A percentile compares a stretch with the other conserved stretches of the same genome.
These are phyloP conservation scores for Theobroma cacao DNA, from an alignment of 345 rosid species.

Conservation along the genomic window DNA sequence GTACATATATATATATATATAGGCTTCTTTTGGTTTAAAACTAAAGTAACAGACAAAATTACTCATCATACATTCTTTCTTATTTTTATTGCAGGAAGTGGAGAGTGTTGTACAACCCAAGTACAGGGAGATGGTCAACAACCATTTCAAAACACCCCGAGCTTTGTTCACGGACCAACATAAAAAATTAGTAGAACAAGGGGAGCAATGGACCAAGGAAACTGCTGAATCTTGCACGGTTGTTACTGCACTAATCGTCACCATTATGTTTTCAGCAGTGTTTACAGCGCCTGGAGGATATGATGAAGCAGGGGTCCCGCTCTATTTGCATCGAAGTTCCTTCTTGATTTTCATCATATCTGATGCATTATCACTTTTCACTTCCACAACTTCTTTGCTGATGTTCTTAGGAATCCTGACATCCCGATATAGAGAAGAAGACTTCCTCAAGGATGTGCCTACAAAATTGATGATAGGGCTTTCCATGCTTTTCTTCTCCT, in stretches of 20 bases:
- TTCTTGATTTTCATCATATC: conserved; percentile 41
- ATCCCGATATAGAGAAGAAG: conserved; percentile 53
- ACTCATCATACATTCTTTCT: background rate
- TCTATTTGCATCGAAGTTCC: background rate
- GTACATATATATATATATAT: background rate
- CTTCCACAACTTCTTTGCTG: conserved; percentile 45
- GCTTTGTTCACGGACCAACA: conserved; percentile 54
- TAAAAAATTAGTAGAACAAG: conserved; percentile 34
- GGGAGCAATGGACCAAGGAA: conserved; percentile 57
- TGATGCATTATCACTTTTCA: conserved; percentile 49
- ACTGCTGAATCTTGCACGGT: conserved; percentile 53
- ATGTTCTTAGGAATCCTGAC: conserved; percentile 58
- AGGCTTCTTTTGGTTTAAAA: background rate
- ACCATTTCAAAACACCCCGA: conserved; percentile 39
- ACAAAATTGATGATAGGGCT: conserved; percentile 58
- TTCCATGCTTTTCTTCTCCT: conserved; percentile 57
- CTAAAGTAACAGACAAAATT: background rate
- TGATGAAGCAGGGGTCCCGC: conserved; percentile 25
- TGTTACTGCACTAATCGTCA: conserved; percentile 53
- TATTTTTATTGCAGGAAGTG: conserved; percentile 46
- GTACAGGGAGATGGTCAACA: conserved; percentile 53
- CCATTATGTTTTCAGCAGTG: conserved; percentile 60
- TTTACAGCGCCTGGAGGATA: conserved; percentile 50
- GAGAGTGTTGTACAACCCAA: conserved; percentile 67
- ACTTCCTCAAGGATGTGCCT: conserved; percentile 44